A percentile compares a stretch with the other conserved stretches of the same genome.
phyloP scores from a whole-genome alignment of 1,284 basidiomycete species.

The Cryptococcus hybrid region DNA sequence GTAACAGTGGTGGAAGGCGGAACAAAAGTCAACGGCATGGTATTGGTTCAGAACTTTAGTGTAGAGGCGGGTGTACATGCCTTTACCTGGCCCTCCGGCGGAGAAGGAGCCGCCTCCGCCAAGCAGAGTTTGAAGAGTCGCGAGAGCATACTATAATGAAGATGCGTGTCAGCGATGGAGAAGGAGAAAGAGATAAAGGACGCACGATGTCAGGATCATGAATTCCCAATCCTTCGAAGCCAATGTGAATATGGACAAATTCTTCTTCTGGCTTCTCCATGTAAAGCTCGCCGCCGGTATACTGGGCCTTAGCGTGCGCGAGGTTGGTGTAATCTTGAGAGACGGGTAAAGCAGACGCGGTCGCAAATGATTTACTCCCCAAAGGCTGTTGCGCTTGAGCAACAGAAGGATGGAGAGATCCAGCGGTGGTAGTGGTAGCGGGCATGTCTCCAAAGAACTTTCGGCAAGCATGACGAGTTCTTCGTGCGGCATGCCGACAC shows the following conservation, averaged over 20 bases:
- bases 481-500: conserved; percentile 87
- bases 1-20: conserved; percentile 98
- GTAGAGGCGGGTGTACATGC: conserved; percentile 97
- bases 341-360: conserved; percentile 22
- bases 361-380: conserved; percentile 40
- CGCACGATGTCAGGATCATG: conserved; percentile 80
- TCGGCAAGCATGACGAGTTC: conserved; percentile 80
- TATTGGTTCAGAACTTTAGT: conserved; percentile 97
- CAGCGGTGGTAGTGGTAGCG: conserved; percentile 26
- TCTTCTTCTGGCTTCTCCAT: conserved; percentile 65
- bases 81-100: conserved; percentile 95
- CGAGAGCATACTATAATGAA: conserved; percentile 66
- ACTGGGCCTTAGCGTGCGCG: conserved; percentile 59
- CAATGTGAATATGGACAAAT: conserved; percentile 91
- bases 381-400: conserved; percentile 49
- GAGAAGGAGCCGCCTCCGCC: conserved; percentile 96
- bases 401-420: conserved; percentile 47
- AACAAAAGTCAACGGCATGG: conserved; percentile 91
- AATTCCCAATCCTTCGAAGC: conserved; percentile 88
- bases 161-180: background rate
- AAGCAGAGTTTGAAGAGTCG: conserved; percentile 91
- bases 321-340: conserved; percentile 44
- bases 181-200: background rate
- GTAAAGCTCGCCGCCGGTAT: conserved; percentile 79
- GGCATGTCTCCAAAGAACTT: conserved; percentile 78